Conservation (phyloP, 345 rosid genomes). For the Aurinia saxatilis region DNA sequence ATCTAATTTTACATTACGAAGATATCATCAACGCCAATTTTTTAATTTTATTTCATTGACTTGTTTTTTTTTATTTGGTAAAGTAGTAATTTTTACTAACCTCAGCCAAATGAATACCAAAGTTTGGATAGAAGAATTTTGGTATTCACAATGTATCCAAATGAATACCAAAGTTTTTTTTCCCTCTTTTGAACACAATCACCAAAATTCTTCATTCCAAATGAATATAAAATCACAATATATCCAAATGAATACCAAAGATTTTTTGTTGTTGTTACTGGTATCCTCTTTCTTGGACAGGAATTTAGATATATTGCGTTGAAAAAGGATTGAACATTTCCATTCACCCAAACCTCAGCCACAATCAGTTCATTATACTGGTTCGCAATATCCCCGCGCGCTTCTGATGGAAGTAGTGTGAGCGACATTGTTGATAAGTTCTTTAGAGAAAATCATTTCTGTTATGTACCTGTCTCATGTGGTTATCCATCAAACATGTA, state of each 20-base stretch:
- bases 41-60: too few relatives aligned
- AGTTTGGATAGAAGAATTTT: too few relatives aligned
- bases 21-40: background rate
- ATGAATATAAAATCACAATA: too few relatives aligned
- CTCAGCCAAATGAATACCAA: too few relatives aligned
- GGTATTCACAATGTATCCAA: too few relatives aligned
- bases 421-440: conserved; percentile 77
- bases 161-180: too few relatives aligned
- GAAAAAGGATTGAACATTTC: conserved; percentile 76
- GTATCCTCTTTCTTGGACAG: conserved; percentile 39
- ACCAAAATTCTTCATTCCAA: too few relatives aligned
- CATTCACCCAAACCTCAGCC: conserved; percentile 81
- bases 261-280: background rate
- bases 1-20: background rate
- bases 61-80: too few relatives aligned
- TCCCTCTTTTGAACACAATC: too few relatives aligned
- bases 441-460: conserved; percentile 56
- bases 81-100: too few relatives aligned
- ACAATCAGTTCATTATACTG: conserved; percentile 80
- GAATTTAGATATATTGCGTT: conserved; percentile 62
- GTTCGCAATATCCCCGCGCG: conserved; percentile 70
- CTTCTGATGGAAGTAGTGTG: conserved; percentile 57
- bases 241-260: background rate
- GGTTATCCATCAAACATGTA: conserved; percentile 72
- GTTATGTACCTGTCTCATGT: conserved; percentile 73